A percentile compares a stretch with the other conserved stretches of the same genome.
These are phyloP conservation scores for Kalmusia sp. DNA, from an alignment of 2,329 filamentous ascomycete genomes.

Conservation along the genomic window DNA sequence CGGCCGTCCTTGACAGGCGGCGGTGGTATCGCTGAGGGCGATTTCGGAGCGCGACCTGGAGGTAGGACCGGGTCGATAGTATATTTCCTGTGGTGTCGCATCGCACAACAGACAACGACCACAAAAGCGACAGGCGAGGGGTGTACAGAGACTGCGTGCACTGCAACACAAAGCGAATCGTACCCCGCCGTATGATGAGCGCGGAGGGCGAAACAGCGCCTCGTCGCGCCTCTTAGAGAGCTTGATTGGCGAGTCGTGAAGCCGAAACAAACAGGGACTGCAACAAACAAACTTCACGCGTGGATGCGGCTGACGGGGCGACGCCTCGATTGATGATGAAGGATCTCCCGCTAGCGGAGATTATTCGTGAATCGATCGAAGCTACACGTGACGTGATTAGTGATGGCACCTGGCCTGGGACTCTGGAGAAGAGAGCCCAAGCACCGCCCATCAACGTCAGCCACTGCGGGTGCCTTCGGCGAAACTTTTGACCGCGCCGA, in stretches of 20 bases:
- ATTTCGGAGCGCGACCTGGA: slow-evolving; percentile 17
- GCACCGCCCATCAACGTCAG: no score
- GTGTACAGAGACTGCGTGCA: slow-evolving; percentile 31
- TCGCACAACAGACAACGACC: slow-evolving; percentile 24
- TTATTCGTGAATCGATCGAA: not conserved
- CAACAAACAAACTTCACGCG: slow-evolving; percentile 14
- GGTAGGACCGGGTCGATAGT: slow-evolving; percentile 27
- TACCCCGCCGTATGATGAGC: no score
- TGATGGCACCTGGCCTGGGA: no score
- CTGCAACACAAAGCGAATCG: slow-evolving; percentile 8
- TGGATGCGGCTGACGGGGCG: slow-evolving; percentile 20
- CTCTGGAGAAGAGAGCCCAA: no score
- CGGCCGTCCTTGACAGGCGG: slow-evolving; percentile 10
- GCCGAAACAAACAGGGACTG: slow-evolving; percentile 24
- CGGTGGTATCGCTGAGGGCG: slow-evolving; percentile 9
- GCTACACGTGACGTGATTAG: not conserved
- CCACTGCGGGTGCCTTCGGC: not conserved
- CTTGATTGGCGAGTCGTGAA: slow-evolving; percentile 23
- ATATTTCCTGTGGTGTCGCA: slow-evolving; percentile 26
- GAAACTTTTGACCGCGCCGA: not conserved
- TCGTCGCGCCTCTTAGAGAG: slow-evolving; percentile 14
- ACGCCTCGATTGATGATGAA: slow-evolving; percentile 2
- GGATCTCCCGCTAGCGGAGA: slow-evolving; percentile 6
- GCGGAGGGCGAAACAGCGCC: slow-evolving; percentile 30
- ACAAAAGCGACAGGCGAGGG: slow-evolving; percentile 24